These are phyloP conservation scores for Lentinula boryana DNA, from an alignment of 768 basidiomycete genomes.

Conservation along the genomic window DNA sequence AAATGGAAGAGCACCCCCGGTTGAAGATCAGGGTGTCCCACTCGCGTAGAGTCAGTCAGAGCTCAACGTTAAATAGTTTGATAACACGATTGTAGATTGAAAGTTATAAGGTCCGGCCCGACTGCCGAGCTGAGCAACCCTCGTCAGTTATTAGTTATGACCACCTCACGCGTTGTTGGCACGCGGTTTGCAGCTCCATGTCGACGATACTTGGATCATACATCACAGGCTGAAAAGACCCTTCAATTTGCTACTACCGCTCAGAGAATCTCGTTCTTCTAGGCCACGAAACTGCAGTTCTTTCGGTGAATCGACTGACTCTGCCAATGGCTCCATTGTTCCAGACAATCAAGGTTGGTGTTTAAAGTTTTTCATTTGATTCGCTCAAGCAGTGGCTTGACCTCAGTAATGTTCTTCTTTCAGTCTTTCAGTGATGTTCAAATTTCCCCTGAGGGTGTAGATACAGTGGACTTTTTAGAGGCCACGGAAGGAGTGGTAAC, in stretches of 20 bases:
- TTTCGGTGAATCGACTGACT: background rate
- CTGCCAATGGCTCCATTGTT: slow-evolving; percentile 8
- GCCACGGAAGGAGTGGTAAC: slow-evolving; percentile 82
- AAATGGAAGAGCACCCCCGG: slow-evolving; percentile 23
- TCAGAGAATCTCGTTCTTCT: too few species aligned
- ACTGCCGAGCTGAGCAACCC: too few species aligned
- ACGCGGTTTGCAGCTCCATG: too few species aligned
- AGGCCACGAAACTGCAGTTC: background rate
- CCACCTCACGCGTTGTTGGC: too few species aligned
- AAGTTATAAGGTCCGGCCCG: too few species aligned
- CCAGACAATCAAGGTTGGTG: slow-evolving; percentile 9
- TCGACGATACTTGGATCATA: too few species aligned
- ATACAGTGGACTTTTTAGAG: slow-evolving; percentile 75
- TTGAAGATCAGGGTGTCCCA: slow-evolving; percentile 9
- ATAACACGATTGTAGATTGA: too few species aligned
- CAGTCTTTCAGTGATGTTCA: slow-evolving; percentile 88
- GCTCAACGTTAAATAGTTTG: too few species aligned
- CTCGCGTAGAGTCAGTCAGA: too few species aligned
- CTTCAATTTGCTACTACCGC: too few species aligned
- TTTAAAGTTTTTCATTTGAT: background rate
- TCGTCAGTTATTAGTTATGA: too few species aligned
- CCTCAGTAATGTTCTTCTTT: background rate
- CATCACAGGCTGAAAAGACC: too few species aligned
- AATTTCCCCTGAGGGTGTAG: slow-evolving; percentile 69
- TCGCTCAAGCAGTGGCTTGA: background rate